Evolutionary conservation across 2,329 filamentous ascomycete species (phyloP).

Genomic region (Neonectria neomacrospora): DNA sequence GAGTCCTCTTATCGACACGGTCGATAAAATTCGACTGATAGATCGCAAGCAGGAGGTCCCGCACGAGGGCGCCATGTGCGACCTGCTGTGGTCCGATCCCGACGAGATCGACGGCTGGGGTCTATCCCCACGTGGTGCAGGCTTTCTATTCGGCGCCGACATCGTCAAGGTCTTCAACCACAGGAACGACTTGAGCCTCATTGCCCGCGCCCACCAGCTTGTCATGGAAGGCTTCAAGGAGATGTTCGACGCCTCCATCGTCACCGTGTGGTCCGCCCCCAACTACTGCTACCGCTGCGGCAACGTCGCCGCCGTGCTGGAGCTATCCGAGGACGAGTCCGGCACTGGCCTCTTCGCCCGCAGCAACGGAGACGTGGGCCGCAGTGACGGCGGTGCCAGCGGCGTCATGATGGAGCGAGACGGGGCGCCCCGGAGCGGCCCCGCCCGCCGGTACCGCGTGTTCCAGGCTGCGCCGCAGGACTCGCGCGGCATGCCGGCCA

Average conservation of each 20-base stretch:
- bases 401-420: constrained; percentile 62
- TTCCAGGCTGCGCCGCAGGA: constrained; percentile 98
- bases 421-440: constrained; percentile 66
- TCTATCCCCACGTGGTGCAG: constrained; percentile 90
- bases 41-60: constrained; percentile 98
- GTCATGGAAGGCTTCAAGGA: constrained; percentile 99
- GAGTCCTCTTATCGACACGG: constrained; percentile 88
- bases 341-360: constrained; percentile 76
- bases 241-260: constrained; percentile 96
- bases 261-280: constrained; percentile 98
- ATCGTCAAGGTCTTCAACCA: constrained; percentile 98
- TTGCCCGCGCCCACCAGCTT: constrained; percentile 94
- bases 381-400: constrained; percentile 61
- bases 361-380: constrained; percentile 75
- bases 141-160: constrained; percentile 94
- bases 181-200: constrained; percentile 89
- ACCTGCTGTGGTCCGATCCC: constrained; percentile 96
- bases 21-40: constrained; percentile 94
- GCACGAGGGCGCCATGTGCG: constrained; percentile 98
- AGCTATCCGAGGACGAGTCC: constrained; percentile 88
- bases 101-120: constrained; percentile 99
- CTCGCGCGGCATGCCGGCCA: constrained; percentile 95
- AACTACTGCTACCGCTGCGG: constrained; percentile 98
- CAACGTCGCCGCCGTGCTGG: constrained; percentile 94
- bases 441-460: constrained; percentile 89